Evolutionary conservation across 2,329 filamentous ascomycete genomes (phyloP), one percentile per base, ranked within the genome.

Genomic region (Monosporascus sp.): DNA sequence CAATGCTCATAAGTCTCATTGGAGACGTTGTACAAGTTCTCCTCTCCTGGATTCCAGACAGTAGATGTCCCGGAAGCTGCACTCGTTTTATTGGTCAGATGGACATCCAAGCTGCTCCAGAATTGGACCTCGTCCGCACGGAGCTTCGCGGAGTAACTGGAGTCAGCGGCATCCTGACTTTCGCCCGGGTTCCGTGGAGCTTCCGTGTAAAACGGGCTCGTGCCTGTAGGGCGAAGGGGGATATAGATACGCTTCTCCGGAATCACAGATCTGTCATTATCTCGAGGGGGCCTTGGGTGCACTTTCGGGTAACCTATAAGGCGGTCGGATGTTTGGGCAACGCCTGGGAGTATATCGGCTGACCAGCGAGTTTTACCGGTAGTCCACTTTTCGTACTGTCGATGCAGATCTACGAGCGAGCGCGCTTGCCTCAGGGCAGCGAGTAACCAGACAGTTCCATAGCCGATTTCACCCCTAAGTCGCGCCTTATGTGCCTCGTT

Each of bases 1-100:
- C 68, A 74, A 2, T 57, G 49, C 37, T 69, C 65, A 58, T 70
- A 79, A 8, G 56, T 49, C 1, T 57, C 34, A 51, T 71, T 71
- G 9, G 58, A 54, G 3, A 50, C 1, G 11, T 38, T 6, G 65
- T 67, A 51, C 73, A 65, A 44, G 46, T 56, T 61, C 70, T 74
- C 52, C 64, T 58, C 15, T 47, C 49, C 6, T 50, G 53, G 9
- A 48, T 52, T 17, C 42, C 20, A 3, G 50, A 8, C 11, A 31
- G n/a, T 15, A 14, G 34, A 2, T 9, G n/a, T 36, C 8, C 14
- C 31, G 11, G 11, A 34, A 34, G 31, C 31, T 14, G 9, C 31
- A 11, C 11, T 20, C 9, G 15, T 31, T 18, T 22, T 7, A 20
- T 14, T 27, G 14, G 34, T 20, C 11, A 36, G 31, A 15, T 22